Conservation (phyloP, 345 rosid species). For the Lepidium aucheri region DNA sequence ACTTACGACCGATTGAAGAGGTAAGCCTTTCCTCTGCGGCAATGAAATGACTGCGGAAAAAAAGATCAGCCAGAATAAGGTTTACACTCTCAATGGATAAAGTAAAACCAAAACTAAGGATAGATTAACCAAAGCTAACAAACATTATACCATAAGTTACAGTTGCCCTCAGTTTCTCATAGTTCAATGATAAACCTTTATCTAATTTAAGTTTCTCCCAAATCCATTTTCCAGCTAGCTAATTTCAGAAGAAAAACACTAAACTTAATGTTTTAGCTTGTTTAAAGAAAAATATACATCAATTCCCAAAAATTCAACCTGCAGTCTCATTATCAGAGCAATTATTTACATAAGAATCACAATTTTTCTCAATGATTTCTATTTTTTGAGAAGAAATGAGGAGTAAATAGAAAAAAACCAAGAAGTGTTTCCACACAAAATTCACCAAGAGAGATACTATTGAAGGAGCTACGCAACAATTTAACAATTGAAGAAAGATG, state of each 20-base stretch:
- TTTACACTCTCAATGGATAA: background rate
- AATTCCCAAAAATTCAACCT: background rate
- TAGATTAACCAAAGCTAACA: background rate
- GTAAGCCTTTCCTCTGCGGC: conserved; percentile 74
- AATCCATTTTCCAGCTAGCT: background rate
- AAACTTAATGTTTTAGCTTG: background rate
- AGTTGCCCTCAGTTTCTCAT: background rate
- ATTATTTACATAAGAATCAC: background rate
- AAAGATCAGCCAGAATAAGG: background rate
- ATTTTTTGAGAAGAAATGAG: background rate
- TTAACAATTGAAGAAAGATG: conserved; percentile 6
- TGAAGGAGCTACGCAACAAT: background rate
- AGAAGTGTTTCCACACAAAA: background rate
- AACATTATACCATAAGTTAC: background rate
- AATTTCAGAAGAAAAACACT: background rate
- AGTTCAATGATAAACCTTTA: background rate
- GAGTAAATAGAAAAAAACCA: background rate
- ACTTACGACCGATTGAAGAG: conserved; percentile 76
- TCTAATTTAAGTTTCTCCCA: background rate
- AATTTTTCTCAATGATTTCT: background rate
- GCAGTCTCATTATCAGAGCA: background rate
- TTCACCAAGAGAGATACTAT: background rate
- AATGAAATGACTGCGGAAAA: conserved; percentile 47
- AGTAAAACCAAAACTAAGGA: background rate
- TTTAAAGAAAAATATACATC: background rate